Evolutionary conservation across 75 land plant genomes (phyloP).

Genomic region (Isoetes taiwanensis): DNA sequence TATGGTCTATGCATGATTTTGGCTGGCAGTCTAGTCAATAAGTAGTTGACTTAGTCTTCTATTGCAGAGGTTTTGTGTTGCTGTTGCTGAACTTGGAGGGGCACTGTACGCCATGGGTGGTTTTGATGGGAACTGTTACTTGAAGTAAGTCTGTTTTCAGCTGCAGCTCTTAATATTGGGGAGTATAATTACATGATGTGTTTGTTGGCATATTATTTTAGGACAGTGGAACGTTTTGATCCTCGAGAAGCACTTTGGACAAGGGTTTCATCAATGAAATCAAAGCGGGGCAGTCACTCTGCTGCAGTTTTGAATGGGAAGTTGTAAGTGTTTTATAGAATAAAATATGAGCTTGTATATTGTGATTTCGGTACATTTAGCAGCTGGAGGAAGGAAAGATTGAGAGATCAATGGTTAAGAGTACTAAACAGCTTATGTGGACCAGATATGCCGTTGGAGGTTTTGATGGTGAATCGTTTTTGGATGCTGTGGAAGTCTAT

Average conservation of each 20-base stretch:
- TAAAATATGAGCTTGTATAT: neutral
- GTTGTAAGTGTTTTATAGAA: slow-evolving; percentile 34
- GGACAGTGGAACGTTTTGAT: slow-evolving; percentile 75
- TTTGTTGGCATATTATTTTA: slow-evolving; percentile 7
- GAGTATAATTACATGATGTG: neutral
- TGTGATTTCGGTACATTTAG: neutral
- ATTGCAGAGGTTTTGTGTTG: slow-evolving; percentile 57
- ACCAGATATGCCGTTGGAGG: slow-evolving; percentile 3
- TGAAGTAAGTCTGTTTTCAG: slow-evolving; percentile 30
- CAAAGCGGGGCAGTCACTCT: slow-evolving; percentile 54
- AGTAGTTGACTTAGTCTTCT: neutral
- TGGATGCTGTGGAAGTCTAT: neutral
- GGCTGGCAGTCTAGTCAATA: too few relatives aligned
- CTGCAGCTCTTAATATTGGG: neutral
- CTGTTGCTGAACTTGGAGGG: slow-evolving; percentile 53
- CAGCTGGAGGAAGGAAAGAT: too few relatives aligned
- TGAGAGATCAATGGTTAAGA: too few relatives aligned
- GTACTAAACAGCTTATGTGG: too few relatives aligned
- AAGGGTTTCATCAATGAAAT: slow-evolving; percentile 41
- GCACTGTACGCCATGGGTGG: slow-evolving; percentile 73
- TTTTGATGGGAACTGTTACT: slow-evolving; percentile 51
- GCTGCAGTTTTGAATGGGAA: slow-evolving; percentile 60
- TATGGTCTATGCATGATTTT: neutral
- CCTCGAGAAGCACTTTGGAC: slow-evolving; percentile 71
- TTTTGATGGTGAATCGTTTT: neutral